phyloP scores from a whole-genome alignment of 305 asterid species.

The Rubia occidens region DNA sequence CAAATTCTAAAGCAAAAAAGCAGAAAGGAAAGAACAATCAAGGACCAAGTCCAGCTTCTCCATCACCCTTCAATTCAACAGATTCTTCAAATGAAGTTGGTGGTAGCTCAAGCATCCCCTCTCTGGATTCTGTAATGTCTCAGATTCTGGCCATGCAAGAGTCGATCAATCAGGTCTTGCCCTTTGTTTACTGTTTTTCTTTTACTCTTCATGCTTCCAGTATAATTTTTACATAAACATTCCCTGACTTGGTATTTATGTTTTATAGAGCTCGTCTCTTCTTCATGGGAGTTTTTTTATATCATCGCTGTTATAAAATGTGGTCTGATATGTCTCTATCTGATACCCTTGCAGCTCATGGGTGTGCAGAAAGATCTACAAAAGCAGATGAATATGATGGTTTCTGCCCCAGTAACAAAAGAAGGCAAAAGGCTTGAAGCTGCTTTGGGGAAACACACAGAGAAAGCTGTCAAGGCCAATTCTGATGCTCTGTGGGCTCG shows the following conservation, averaged over 20 bases:
- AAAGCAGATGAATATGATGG: conserved; percentile 57
- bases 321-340: conserved; percentile 16
- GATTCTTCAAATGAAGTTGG: conserved; percentile 51
- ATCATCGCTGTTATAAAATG: not conserved
- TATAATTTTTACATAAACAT: not conserved
- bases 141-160: conserved; percentile 65
- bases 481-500: conserved; percentile 84
- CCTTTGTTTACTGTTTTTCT: not conserved
- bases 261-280: conserved; percentile 5
- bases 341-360: conserved; percentile 38
- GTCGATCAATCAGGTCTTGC: conserved; percentile 58
- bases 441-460: conserved; percentile 58
- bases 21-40: conserved; percentile 67
- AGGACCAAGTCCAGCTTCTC: conserved; percentile 41
- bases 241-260: not conserved
- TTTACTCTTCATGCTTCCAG: not conserved
- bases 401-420: conserved; percentile 54
- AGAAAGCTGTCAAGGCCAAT: conserved; percentile 63
- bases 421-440: conserved; percentile 80
- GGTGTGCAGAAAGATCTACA: conserved; percentile 62
- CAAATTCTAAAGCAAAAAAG: conserved; percentile 52
- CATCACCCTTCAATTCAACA: conserved; percentile 40
- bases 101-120: conserved; percentile 36
- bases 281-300: not conserved
- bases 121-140: conserved; percentile 35